Percentiles rank a stretch among this genome's conserved stretches.
These are phyloP conservation scores for Apiospora saccharicola DNA, from an alignment of 2,329 filamentous ascomycete genomes.

Conservation along the genomic window DNA sequence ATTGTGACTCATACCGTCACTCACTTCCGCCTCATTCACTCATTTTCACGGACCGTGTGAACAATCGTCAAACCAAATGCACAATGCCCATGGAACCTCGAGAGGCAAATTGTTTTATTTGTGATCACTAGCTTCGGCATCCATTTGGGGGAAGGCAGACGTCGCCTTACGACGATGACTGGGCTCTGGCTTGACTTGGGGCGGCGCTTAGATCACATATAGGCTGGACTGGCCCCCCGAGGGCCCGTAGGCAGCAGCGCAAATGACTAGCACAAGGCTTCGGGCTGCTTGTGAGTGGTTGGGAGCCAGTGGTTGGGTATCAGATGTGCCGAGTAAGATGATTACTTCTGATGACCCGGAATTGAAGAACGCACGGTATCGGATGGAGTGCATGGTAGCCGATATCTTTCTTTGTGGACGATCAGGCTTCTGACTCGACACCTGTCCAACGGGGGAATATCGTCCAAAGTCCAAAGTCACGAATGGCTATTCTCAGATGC, in stretches of 20 bases:
- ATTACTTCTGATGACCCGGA: not conserved
- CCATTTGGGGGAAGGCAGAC: not conserved
- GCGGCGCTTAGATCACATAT: not conserved
- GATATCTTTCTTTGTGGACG: not conserved
- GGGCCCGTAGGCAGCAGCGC: constrained; percentile 1
- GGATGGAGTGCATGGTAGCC: not conserved
- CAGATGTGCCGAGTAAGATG: not conserved
- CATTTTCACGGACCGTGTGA: not conserved
- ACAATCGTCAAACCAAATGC: not conserved
- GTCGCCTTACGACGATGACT: not conserved
- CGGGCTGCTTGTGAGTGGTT: not conserved
- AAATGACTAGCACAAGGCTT: not conserved
- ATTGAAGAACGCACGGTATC: not conserved
- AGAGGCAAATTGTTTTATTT: too few species aligned
- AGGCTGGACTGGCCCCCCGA: not conserved
- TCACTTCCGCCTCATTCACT: constrained; percentile 1
- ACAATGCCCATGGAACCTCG: not conserved
- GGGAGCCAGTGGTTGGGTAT: not conserved
- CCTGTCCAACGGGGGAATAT: not conserved
- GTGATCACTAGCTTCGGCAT: not conserved
- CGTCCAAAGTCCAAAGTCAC: not conserved
- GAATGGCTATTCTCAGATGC: not conserved
- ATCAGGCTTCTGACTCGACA: not conserved
- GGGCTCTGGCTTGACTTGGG: not conserved
- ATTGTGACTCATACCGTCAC: constrained; percentile 7